Base-by-base conservation (phyloP, 352 stramenopile species). In the Phytophthora colocasiae region DNA sequence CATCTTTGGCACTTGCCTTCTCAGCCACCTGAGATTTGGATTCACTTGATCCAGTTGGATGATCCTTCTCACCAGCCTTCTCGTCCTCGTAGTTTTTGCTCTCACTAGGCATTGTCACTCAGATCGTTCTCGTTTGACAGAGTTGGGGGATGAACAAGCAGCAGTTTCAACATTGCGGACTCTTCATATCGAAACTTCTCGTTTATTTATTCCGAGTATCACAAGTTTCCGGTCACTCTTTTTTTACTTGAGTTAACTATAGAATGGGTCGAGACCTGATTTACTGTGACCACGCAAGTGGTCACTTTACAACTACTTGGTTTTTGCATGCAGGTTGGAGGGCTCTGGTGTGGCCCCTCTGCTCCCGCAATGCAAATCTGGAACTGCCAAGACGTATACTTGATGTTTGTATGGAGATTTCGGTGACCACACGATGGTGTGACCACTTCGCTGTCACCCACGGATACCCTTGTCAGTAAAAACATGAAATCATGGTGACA, bases 1-100 rank as follows among this genome's bases (percentile, higher is more conserved):
- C 66, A 44, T 76, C 73, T 48, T 79, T 85, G 11, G 63, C 61
- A 40, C 73, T 52, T 1, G 73, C 63, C 53, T 66, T 73, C 15
- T 64, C 56, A 48, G 60, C 41, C 19, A 62, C 56, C 10, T 66
- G 62, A 12, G 61, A 50, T 47, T 80, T 81, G 17, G 34, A 45
- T 26, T 76, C 71, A 36, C 65, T 72, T 24, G 70, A 47, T 26
- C 6, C 38, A 10, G 41, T 17, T 1, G 1, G 49, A 17, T 19
- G 17, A 3, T 24, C 6, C 38, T 80, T 78, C 19, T 57, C 66
- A 24, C 29, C 64, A 19, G 69, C 58, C 55, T 73, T 76, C 19
- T 56, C 53, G 24, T 74, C 66, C 39, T 44, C 51, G 2, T 66
- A 63, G 14, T 69, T 58, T 9, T 82, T 84, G 50, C 71, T 79